Evolutionary conservation across 192 early-diverging fungal genomes (phyloP).

Genomic region (Funneliformis mosseae): DNA sequence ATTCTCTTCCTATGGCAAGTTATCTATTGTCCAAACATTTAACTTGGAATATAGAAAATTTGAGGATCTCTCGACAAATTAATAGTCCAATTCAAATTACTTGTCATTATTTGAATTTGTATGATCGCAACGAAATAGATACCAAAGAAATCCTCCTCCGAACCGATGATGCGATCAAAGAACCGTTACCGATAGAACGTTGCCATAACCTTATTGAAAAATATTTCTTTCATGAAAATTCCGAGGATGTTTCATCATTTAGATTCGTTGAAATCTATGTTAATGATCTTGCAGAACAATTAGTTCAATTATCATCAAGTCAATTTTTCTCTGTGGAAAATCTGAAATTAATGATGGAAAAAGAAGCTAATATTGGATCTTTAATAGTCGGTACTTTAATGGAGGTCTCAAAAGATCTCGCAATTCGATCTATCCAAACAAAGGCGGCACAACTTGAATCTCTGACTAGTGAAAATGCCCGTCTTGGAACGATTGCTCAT

Average conservation of each 20-base stretch:
- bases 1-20: constrained; percentile 18
- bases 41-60: constrained; percentile 29
- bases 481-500: neutral
- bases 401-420: constrained; percentile 12
- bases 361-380: constrained; percentile 1
- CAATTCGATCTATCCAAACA: neutral
- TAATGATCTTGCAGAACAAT: no score
- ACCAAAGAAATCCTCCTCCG: neutral
- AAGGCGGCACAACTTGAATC: neutral
- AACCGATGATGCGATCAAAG: no score
- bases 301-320: constrained; percentile 20
- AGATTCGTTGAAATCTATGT: constrained; percentile 1
- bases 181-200: neutral
- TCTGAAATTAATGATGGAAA: constrained; percentile 6
- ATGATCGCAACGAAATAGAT: neutral
- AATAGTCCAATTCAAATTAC: constrained; percentile 27
- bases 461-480: neutral
- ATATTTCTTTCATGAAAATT: no score
- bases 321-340: neutral
- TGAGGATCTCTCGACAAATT: constrained; percentile 19
- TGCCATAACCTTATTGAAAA: constrained; percentile 17
- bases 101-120: constrained; percentile 21
- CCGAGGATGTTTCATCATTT: no score
- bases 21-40: constrained; percentile 7
- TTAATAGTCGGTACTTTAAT: neutral